Conservation (phyloP, 192 early-diverging fungal genomes). For the Coemansia furcata region DNA sequence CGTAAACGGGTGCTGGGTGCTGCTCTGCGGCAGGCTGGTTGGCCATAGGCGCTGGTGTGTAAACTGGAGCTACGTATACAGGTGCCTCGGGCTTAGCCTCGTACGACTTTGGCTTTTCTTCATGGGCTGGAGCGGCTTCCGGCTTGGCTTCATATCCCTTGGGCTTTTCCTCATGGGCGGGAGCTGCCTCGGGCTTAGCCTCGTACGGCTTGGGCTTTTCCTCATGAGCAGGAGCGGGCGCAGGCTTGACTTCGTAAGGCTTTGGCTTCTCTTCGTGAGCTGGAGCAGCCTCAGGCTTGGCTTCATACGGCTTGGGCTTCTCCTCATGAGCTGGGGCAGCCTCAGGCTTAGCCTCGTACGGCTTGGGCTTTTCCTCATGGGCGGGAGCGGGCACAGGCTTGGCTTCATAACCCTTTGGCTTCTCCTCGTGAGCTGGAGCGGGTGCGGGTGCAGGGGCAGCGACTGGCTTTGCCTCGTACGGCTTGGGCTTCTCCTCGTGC, state of each 20-base stretch:
- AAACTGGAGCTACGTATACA: conserved; percentile 10
- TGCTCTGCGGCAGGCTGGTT: background rate
- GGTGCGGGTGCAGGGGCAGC: too few species aligned
- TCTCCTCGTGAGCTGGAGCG: background rate
- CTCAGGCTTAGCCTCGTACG: background rate
- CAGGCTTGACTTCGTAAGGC: background rate
- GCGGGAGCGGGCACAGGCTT: background rate
- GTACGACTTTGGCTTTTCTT: background rate
- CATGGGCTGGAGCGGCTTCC: background rate
- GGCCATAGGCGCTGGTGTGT: background rate
- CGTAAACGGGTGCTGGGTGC: conserved; percentile 1
- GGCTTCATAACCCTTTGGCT: background rate
- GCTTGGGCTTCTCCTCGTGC: background rate
- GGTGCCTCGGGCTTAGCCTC: conserved; percentile 4
- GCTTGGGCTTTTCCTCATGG: background rate
- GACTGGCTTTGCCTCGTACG: background rate
- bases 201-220: background rate
- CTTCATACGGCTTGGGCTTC: background rate
- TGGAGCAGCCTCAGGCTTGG: background rate
- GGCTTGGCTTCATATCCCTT: conserved; percentile 6
- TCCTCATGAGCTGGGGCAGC: background rate
- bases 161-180: conserved; percentile 1
- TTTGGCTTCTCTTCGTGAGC: conserved; percentile 2
- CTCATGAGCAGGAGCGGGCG: background rate
- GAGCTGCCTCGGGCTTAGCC: background rate